These are phyloP conservation scores for Termitomyces sp. DNA, from an alignment of 1,284 basidiomycete genomes.

Conservation along the genomic window DNA sequence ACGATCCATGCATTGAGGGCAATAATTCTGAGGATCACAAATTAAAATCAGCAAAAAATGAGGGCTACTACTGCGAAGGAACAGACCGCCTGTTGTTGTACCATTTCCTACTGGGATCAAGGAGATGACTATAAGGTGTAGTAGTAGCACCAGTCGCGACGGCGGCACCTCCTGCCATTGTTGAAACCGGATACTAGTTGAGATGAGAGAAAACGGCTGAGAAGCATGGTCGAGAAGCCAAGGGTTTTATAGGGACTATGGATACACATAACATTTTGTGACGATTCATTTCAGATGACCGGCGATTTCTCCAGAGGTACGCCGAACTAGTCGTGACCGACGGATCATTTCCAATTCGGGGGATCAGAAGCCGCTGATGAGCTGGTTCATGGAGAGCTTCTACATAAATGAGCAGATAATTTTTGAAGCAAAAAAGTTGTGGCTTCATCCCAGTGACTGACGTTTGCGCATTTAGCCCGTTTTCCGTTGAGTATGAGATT, in stretches of 20 bases:
- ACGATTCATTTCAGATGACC: conserved; percentile 26
- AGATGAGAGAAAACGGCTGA: conserved; percentile 25
- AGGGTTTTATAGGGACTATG: conserved; percentile 18
- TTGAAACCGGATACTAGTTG: conserved; percentile 17
- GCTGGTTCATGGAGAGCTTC: background rate
- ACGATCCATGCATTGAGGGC: conserved; percentile 63
- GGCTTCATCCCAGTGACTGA: background rate
- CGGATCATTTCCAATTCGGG: conserved; percentile 9
- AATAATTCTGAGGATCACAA: conserved; percentile 42
- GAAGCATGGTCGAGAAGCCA: conserved; percentile 25
- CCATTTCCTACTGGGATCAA: conserved; percentile 65
- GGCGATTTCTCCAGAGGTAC: conserved; percentile 41
- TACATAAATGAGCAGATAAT: too few relatives aligned
- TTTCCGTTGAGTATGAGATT: conserved; percentile 18
- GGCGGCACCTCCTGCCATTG: conserved; percentile 48
- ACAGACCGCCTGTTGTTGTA: conserved; percentile 65
- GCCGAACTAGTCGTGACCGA: conserved; percentile 19
- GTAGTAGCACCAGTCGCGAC: conserved; percentile 23
- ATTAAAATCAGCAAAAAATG: conserved; percentile 1
- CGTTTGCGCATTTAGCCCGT: background rate
- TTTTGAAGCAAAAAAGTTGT: background rate
- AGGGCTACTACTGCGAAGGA: background rate
- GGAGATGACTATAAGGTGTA: conserved; percentile 42
- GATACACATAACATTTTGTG: conserved; percentile 11
- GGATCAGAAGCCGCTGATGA: background rate